A percentile compares a stretch with the other conserved stretches of the same genome.
These are phyloP conservation scores for Nakazawaea ernobii DNA, from an alignment of 805 yeast species.

Conservation along the genomic window DNA sequence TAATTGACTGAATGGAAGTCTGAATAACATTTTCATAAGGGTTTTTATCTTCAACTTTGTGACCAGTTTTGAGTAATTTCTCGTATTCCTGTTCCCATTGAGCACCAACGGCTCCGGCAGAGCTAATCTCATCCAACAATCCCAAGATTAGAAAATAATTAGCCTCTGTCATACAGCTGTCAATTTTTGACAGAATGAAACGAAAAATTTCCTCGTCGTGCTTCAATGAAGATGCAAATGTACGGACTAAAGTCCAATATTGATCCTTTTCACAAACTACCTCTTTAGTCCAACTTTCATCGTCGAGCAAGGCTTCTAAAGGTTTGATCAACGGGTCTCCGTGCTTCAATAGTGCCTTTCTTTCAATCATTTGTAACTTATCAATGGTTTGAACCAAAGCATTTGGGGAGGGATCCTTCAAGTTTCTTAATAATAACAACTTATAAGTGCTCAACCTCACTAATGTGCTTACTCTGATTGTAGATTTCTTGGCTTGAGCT, in stretches of 20 bases:
- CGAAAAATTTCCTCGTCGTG: conserved; percentile 37
- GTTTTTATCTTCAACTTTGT: conserved; percentile 33
- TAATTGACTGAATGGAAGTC: conserved; percentile 55
- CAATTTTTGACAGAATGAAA: conserved; percentile 39
- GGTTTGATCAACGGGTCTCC: conserved; percentile 42
- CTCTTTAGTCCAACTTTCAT: conserved; percentile 37
- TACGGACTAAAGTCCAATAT: conserved; percentile 45
- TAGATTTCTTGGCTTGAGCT: conserved; percentile 6
- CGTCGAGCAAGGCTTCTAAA: conserved; percentile 41
- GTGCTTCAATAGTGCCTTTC: conserved; percentile 37
- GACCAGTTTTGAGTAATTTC: conserved; percentile 34
- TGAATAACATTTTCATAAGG: conserved; percentile 52
- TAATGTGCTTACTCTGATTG: conserved; percentile 21
- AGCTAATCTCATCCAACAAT: conserved; percentile 70
- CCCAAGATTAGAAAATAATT: conserved; percentile 68
- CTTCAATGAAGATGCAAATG: conserved; percentile 37
- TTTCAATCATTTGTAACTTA: conserved; percentile 24
- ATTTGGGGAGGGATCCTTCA: conserved; percentile 16
- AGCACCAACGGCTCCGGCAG: conserved; percentile 75
- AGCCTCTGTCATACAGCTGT: conserved; percentile 31
- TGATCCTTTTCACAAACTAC: conserved; percentile 29
- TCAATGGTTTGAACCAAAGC: conserved; percentile 21
- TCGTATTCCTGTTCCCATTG: conserved; percentile 67
- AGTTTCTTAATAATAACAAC: conserved; percentile 38
- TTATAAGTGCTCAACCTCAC: conserved; percentile 49